Evolutionary conservation across 2,329 filamentous ascomycete genomes (phyloP), one percentile per base, ranked within the genome.

Genomic region (Sporothrix phasma): DNA sequence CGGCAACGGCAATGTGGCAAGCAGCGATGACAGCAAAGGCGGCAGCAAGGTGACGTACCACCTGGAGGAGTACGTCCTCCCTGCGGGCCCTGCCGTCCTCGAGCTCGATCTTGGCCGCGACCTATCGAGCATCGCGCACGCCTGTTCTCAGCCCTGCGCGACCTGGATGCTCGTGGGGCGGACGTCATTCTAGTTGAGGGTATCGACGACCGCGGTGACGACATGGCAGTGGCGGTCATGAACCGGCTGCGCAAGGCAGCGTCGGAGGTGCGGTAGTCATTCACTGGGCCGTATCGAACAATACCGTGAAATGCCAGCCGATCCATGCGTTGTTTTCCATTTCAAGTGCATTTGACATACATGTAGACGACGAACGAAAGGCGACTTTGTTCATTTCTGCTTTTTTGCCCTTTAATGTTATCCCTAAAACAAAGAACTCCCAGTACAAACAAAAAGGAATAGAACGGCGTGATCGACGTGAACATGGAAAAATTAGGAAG

Each of bases 101-200:
- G 89, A 95, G 70, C 84, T 95, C 53, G 77, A 85, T 65, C 79
- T 99, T 15, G 92, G 93, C 0, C 76, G 76, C 17, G 83, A 88
- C 51, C 86, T 86, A 0, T 83, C 84, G 68, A 83, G 84, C 37
- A 92, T 99, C 69, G 93, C 94, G 1, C 85, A 92, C 69, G 89
- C 0, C 79, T 99, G 15, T 99, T 99, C 73, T 90, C 90, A 13
- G 90, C 91, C 1, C 78, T 99, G 62, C 82, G 94, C 62, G 89
- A 92, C 69, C 81, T 99, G 67, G 94, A 99, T 74, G 84, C 87
- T 70, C 81, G 85, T 67, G 84, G 86, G 34, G 91, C 91, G 3
- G 87, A 94, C 72, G 80, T 88, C 22, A 97, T 99, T 61, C 89
- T 92, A 69, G 90, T 97, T 11, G 94, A 99, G 74, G 93, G 93